Percentiles rank a stretch among this genome's conserved stretches.
Conservation (phyloP, 2,329 filamentous ascomycete species). For the Colletotrichum shisoi region DNA sequence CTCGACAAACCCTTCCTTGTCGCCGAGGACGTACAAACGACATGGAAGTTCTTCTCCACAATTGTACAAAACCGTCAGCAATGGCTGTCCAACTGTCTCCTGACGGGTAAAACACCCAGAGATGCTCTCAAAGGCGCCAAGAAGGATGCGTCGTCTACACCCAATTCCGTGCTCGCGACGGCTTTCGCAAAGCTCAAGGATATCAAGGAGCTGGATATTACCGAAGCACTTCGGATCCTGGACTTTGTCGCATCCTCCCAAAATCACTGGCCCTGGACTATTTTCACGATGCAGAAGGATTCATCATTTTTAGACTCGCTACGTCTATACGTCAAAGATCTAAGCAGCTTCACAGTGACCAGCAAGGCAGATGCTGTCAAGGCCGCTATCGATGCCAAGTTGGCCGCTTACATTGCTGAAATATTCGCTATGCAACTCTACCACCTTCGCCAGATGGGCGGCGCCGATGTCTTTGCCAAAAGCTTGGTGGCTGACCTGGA, state of each 20-base stretch:
- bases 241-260: conserved; percentile 89
- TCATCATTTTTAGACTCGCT: conserved; percentile 75
- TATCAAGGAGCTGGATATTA: conserved; percentile 70
- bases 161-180: conserved; percentile 73
- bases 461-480: conserved; percentile 70
- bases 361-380: conserved; percentile 64
- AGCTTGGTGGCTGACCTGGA: conserved; percentile 76
- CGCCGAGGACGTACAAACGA: conserved; percentile 68
- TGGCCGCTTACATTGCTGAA: conserved; percentile 85
- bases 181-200: conserved; percentile 75
- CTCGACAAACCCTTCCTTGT: conserved; percentile 79
- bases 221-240: conserved; percentile 76
- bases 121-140: conserved; percentile 70
- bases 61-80: conserved; percentile 91
- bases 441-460: conserved; percentile 78
- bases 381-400: conserved; percentile 69
- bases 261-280: conserved; percentile 95
- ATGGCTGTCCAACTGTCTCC: conserved; percentile 92
- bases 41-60: conserved; percentile 87
- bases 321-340: conserved; percentile 70
- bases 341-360: conserved; percentile 61
- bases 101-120: conserved; percentile 86
- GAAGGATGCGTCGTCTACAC: conserved; percentile 58
- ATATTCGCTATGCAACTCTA: conserved; percentile 92
- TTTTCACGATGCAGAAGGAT: conserved; percentile 79